phyloP scores from a whole-genome alignment of 225 moss, liverwort and hornwort species.

The Climacium dendroides region DNA sequence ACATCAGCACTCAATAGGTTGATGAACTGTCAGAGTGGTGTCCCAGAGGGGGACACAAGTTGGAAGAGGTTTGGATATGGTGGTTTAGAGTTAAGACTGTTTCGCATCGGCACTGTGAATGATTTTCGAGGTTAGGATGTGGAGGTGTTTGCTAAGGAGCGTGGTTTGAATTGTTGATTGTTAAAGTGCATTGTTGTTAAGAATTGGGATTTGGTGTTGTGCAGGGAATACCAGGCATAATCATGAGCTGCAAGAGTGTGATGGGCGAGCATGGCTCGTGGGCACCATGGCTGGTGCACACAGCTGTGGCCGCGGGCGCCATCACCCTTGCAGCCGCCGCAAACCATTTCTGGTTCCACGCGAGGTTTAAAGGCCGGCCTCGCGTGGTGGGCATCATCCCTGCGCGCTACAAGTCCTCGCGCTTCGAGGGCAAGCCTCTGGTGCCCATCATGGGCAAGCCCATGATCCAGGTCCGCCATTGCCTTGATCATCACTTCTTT shows the following conservation, averaged over 20 bases:
- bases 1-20: background rate
- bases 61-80: background rate
- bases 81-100: background rate
- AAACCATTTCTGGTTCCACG: conserved; percentile 29
- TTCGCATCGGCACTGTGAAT: background rate
- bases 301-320: conserved; percentile 31
- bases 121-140: background rate
- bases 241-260: conserved; percentile 26
- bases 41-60: background rate
- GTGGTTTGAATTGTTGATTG: background rate
- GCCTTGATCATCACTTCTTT: background rate
- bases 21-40: background rate
- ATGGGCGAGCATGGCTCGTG: conserved; percentile 20
- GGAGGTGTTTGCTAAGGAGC: background rate
- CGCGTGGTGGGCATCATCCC: conserved; percentile 93
- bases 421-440: conserved; percentile 93
- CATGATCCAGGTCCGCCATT: conserved; percentile 82
- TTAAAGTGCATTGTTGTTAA: background rate
- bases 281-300: conserved; percentile 30
- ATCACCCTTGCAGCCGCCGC: conserved; percentile 32
- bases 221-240: conserved; percentile 48
- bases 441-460: conserved; percentile 86
- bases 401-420: conserved; percentile 77
- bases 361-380: conserved; percentile 20
- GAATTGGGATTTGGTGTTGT: background rate